These are phyloP conservation scores for Diaporthe eres DNA, from an alignment of 2,329 filamentous ascomycete genomes.

Conservation along the genomic window DNA sequence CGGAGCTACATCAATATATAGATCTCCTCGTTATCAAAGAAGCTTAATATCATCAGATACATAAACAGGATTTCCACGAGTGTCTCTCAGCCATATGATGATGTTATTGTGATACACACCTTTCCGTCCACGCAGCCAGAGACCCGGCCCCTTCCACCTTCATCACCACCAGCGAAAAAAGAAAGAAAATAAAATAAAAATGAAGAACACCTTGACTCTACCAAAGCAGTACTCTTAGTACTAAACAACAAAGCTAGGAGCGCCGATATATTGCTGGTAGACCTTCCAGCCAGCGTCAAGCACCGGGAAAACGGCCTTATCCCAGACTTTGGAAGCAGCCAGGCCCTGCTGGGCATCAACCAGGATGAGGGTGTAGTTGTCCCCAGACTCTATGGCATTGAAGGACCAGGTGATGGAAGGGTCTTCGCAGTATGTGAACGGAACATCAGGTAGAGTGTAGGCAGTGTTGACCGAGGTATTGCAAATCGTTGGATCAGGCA, in stretches of 20 bases:
- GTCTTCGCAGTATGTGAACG: conserved; percentile 64
- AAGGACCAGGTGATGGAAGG: conserved; percentile 50
- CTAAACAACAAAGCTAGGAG: neutral
- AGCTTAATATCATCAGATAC: neutral
- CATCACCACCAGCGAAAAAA: too few relatives aligned
- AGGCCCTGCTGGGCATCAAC: neutral
- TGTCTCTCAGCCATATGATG: neutral
- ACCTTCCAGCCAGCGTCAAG: neutral
- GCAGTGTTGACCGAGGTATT: conserved; percentile 33
- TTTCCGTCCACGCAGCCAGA: neutral
- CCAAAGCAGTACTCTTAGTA: neutral
- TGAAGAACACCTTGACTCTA: too few relatives aligned
- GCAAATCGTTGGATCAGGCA: conserved; percentile 39
- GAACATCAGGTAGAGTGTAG: conserved; percentile 61
- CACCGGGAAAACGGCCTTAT: conserved; percentile 2
- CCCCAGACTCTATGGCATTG: conserved; percentile 23
- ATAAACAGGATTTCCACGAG: neutral
- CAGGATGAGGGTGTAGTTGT: conserved; percentile 22
- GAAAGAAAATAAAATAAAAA: too few relatives aligned
- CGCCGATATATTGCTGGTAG: conserved; percentile 14
- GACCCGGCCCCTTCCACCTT: too few relatives aligned
- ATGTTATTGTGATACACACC: neutral
- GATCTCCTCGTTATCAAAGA: neutral
- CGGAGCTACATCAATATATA: neutral
- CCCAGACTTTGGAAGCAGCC: conserved; percentile 13